phyloP scores from a whole-genome alignment of 176 grass and related monocot species.

The Melocanna baccifera region DNA sequence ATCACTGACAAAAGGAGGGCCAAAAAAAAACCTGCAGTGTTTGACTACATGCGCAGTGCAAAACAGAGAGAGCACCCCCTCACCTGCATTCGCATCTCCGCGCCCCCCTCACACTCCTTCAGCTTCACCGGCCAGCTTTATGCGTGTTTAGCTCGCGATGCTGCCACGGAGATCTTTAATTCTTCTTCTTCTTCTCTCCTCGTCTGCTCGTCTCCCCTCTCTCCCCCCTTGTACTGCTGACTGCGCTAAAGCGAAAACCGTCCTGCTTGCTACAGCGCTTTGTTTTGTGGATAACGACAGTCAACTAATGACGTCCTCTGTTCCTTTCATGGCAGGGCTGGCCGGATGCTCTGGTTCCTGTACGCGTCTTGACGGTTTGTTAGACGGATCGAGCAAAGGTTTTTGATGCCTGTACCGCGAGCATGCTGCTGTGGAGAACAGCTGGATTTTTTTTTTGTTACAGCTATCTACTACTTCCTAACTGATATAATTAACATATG shows the following conservation, averaged over 20 bases:
- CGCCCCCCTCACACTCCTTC: background rate
- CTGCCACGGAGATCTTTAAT: background rate
- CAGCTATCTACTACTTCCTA: background rate
- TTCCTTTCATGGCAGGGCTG: background rate
- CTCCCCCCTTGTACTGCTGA: background rate
- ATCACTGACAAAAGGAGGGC: background rate
- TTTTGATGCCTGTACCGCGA: background rate
- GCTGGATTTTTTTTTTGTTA: background rate
- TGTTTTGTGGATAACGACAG: slow-evolving; percentile 21
- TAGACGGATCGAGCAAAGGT: background rate
- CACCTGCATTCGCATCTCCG: too few relatives aligned
- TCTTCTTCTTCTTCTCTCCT: background rate
- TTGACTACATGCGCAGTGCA: background rate
- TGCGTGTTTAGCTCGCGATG: too few relatives aligned
- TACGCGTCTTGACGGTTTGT: background rate
- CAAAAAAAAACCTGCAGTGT: background rate
- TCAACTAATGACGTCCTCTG: slow-evolving; percentile 32
- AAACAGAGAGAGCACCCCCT: background rate
- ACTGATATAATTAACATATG: too few relatives aligned
- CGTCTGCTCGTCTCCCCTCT: background rate
- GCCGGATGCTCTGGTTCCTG: background rate
- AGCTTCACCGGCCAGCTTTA: background rate
- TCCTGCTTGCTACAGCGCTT: background rate
- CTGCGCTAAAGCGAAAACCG: background rate
- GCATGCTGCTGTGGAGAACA: background rate